Conservation (phyloP, 352 stramenopile species). For the Phytophthora tentaculata region DNA sequence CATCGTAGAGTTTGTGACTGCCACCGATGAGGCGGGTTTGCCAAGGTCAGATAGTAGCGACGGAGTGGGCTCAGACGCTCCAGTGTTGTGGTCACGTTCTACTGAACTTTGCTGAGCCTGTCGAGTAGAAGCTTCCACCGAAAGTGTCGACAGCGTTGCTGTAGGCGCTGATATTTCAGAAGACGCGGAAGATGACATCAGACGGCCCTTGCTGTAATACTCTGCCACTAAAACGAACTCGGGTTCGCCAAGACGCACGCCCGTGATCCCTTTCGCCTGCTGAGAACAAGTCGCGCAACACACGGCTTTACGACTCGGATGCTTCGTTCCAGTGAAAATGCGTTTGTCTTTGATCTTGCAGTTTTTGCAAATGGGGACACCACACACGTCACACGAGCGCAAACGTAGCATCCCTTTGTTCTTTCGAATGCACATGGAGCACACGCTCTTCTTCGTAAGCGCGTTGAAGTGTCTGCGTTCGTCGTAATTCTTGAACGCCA, state of each 20-base stretch:
- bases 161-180: constrained; percentile 6
- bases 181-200: constrained; percentile 6
- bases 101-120: constrained; percentile 6
- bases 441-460: constrained; percentile 34
- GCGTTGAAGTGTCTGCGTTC: constrained; percentile 12
- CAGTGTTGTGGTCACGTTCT: constrained; percentile 1
- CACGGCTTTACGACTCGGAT: constrained; percentile 23
- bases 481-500: constrained; percentile 27
- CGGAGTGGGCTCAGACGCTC: constrained; percentile 9
- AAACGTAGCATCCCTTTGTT: constrained; percentile 32
- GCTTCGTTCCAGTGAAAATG: constrained; percentile 39
- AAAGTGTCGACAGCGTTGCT: constrained; percentile 13
- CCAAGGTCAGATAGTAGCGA: too few relatives aligned
- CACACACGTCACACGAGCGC: constrained; percentile 50
- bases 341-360: constrained; percentile 56
- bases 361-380: constrained; percentile 43
- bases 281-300: constrained; percentile 45
- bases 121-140: constrained; percentile 10
- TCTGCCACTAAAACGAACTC: constrained; percentile 40
- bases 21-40: constrained; percentile 11
- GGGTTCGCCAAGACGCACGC: constrained; percentile 22
- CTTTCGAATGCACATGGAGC: constrained; percentile 39
- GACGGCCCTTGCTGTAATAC: constrained; percentile 23
- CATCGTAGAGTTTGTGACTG: constrained; percentile 27
- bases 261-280: constrained; percentile 36